Evolutionary conservation across 805 yeast genomes (phyloP).

Genomic region (Candida ficus): DNA sequence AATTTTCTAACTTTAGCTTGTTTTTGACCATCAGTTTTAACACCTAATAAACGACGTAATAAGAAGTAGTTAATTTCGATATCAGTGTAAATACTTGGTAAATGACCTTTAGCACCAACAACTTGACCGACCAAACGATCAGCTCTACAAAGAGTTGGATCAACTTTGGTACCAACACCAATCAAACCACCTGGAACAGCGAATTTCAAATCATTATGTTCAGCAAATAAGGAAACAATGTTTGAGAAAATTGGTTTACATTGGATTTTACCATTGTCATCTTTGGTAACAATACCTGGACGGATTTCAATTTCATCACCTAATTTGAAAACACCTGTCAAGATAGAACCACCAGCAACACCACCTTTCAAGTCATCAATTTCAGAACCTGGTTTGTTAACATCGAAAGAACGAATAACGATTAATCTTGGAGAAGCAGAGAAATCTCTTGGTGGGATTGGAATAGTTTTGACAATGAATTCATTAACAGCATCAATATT

Average conservation of each 20-base stretch:
- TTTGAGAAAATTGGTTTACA: constrained; percentile 95
- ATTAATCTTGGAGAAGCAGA: constrained; percentile 89
- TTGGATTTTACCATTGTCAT: constrained; percentile 80
- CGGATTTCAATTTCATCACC: constrained; percentile 99
- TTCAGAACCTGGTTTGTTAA: constrained; percentile 98
- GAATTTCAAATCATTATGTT: constrained; percentile 93
- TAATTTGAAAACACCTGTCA: constrained; percentile 92
- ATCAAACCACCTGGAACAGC: constrained; percentile 99
- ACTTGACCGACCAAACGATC: constrained; percentile 99
- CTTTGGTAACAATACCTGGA: constrained; percentile 98
- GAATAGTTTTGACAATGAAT: constrained; percentile 90
- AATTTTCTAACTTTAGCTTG: constrained; percentile 96
- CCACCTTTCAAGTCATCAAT: constrained; percentile 97
- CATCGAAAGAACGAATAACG: constrained; percentile 97
- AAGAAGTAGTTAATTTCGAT: constrained; percentile 96
- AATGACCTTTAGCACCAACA: constrained; percentile 93
- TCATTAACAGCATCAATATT: constrained; percentile 98
- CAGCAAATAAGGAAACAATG: constrained; percentile 92
- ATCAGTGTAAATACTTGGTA: constrained; percentile 95
- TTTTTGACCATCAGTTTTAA: constrained; percentile 94
- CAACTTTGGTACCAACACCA: constrained; percentile 99
- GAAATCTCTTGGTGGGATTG: constrained; percentile 95
- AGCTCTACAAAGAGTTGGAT: constrained; percentile 98
- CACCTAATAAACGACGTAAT: constrained; percentile 95
- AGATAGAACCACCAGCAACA: constrained; percentile 99